A percentile compares a stretch with the other conserved stretches of the same genome.
Conservation (phyloP, 1,284 basidiomycete species). For the Marasmius tenuissimus region DNA sequence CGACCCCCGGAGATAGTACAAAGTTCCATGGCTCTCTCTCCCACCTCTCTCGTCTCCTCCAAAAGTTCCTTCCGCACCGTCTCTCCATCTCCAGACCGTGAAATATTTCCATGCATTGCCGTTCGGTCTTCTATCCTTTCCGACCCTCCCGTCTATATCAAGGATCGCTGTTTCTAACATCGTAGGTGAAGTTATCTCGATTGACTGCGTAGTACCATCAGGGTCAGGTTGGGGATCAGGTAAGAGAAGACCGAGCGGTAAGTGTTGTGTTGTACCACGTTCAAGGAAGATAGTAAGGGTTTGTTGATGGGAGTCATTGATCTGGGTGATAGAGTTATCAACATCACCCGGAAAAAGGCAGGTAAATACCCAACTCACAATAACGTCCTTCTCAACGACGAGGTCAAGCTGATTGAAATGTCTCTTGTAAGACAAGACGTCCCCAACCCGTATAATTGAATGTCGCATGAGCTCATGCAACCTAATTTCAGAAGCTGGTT, state of each 20-base stretch:
- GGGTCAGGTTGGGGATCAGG: slow-evolving; percentile 26
- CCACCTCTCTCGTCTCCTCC: slow-evolving; percentile 40
- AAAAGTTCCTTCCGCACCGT: slow-evolving; percentile 23
- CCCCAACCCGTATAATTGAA: slow-evolving; percentile 46
- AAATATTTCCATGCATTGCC: slow-evolving; percentile 56
- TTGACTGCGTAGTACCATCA: slow-evolving; percentile 31
- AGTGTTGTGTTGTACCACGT: slow-evolving; percentile 32
- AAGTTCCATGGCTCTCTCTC: slow-evolving; percentile 47
- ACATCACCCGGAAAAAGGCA: background rate
- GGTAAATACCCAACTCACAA: slow-evolving; percentile 33
- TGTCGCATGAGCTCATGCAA: slow-evolving; percentile 43
- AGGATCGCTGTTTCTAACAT: slow-evolving; percentile 51
- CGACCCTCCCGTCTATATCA: slow-evolving; percentile 49
- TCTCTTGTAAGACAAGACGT: slow-evolving; percentile 52
- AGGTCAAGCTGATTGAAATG: slow-evolving; percentile 37
- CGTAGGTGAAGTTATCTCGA: slow-evolving; percentile 40
- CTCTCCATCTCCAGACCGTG: slow-evolving; percentile 47
- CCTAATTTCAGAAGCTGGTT: slow-evolving; percentile 40
- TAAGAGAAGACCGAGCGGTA: slow-evolving; percentile 38
- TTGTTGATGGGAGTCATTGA: slow-evolving; percentile 42
- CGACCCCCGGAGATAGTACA: slow-evolving; percentile 51
- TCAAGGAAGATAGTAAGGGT: slow-evolving; percentile 43
- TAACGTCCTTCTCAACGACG: slow-evolving; percentile 51
- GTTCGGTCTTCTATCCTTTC: slow-evolving; percentile 35
- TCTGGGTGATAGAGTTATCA: slow-evolving; percentile 28